phyloP scores from a whole-genome alignment of 192 early-diverging fungal genomes.

The Pilobolus umbonatus region DNA sequence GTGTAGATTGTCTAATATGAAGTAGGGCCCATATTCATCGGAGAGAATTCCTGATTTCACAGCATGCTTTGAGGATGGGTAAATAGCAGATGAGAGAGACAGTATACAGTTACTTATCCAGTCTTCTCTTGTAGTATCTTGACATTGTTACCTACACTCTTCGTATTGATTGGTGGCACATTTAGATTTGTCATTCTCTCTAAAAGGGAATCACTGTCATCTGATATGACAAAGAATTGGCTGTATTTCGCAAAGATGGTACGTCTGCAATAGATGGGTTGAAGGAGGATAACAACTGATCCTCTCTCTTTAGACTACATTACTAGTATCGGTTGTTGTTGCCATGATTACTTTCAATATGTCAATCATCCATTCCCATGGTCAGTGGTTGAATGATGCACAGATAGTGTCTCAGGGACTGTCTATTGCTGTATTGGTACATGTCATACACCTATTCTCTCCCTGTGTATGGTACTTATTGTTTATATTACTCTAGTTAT shows the following conservation, averaged over 20 bases:
- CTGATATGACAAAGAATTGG: constrained; percentile 30
- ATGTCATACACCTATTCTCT: neutral
- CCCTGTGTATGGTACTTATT: neutral
- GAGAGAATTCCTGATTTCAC: constrained; percentile 22
- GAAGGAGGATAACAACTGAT: neutral
- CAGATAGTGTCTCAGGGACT: neutral
- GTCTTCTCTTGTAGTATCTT: neutral
- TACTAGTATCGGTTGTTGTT: neutral
- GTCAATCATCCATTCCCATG: neutral
- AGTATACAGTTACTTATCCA: neutral
- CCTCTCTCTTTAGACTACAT: neutral
- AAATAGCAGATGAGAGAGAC: neutral
- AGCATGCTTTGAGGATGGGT: constrained; percentile 30
- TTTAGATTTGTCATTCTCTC: constrained; percentile 34
- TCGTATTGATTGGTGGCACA: constrained; percentile 35
- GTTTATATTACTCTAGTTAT: neutral
- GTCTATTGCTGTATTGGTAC: constrained; percentile 11
- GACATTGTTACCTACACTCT: neutral
- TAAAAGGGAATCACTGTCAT: constrained; percentile 22
- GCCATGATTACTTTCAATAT: neutral
- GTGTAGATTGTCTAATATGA: neutral
- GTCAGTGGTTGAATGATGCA: neutral
- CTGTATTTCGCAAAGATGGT: constrained; percentile 36
- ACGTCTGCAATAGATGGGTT: neutral
- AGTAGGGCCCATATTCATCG: constrained; percentile 26